Evolutionary conservation across 805 yeast genomes (phyloP), one percentile per base, ranked within the genome.

Genomic region (Candida hungchunana): DNA sequence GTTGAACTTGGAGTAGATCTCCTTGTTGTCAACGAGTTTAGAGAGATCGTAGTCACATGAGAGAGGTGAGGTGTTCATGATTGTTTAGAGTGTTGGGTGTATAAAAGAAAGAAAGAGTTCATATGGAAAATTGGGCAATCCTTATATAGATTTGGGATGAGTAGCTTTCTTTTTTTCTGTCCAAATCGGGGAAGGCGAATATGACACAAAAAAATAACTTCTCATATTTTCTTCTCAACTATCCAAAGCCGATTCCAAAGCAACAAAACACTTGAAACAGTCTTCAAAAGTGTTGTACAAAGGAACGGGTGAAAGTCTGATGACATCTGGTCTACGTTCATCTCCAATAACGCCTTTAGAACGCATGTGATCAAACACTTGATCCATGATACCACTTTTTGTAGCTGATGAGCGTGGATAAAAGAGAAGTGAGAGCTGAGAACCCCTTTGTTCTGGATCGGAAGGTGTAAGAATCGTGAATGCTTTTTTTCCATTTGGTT

Each of bases 251-350:
- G 16, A 8, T 17, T 39, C 39, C 22, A 39, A 11, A 4, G 36
- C 37, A 34, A 28, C 17, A 3, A 34, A 13, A 24, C 37, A 32
- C 27, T 21, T 31, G 2, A 28, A 32, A 28, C 36, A 31, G 42
- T 89, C 94, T 28, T 55, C 60, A 47, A 83, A 83, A 2, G 83
- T 75, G 51, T 87, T 89, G 63, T 89, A 89, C 31, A 87, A 65
- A 0, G 96, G 93, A 3, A 74, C 67, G 7, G 97, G 96, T 0
- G 95, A 90, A n/a, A 89, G 54, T 39, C 97, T 66, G 26, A 90
- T 77, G n/a, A 88, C 97, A 54, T 79, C 78, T 1, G 97, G 97
- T 53, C 86, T 70, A 55, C 97, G 71, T 54, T 89, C 96, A 56
- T 89, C 97, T 39, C 86, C 82, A 17, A 89, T 73, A 2, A 86